Evolutionary conservation across 2,329 filamentous ascomycete genomes (phyloP), one percentile per base, ranked within the genome.

Genomic region (Metarhizium anisopliae): DNA sequence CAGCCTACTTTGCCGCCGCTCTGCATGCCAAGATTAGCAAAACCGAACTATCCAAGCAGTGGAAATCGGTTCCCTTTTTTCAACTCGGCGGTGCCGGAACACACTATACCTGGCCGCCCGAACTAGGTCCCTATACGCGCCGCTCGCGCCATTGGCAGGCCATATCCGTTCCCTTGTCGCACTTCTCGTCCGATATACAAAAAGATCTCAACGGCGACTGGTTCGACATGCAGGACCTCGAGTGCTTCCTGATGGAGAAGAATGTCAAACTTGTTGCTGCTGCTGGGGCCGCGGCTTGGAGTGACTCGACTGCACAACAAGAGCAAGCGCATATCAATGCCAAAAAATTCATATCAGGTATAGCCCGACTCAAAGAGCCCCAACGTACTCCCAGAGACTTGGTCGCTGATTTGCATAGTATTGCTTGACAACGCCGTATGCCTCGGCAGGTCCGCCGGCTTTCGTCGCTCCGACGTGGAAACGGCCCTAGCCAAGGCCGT

Each of bases 31-130:
- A 57, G 18, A 35, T 59, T 14, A 53, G 43, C 36, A 38, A 52
- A 13, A 3, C 7, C 20, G 50, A 50, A 16, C 20, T 55, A 16
- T n/a, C 2, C 14, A 49, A 47, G 0, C 35, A 18, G 8, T 57
- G 47, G 42, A 18, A 2, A 16, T 53, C 50, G 13, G 47, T 60
- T 52, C 84, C 86, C 0, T 84, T 86, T 56, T 76, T 84, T 45
- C 74, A 82, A 59, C 71, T 89, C 45, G 86, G 86, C 2, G 84
- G 84, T 2, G 79, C 84, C 0, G 86, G 86, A 0, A 85, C 82
- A 0, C 59, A 60, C 49, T 60, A 57, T 42, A 18, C 57, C 14
- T 53, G 51, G 54, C 36, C 53, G 20, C 53, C 53, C 0, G 53
- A 55, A 30, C 25, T 43, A 3, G 53, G 53, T 11, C 54, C 49